Percentiles rank a stretch among this genome's conserved stretches.
Evolutionary conservation across 139 green algal genomes (phyloP).

Genomic region (Chlamydomonas asymmetrica): DNA sequence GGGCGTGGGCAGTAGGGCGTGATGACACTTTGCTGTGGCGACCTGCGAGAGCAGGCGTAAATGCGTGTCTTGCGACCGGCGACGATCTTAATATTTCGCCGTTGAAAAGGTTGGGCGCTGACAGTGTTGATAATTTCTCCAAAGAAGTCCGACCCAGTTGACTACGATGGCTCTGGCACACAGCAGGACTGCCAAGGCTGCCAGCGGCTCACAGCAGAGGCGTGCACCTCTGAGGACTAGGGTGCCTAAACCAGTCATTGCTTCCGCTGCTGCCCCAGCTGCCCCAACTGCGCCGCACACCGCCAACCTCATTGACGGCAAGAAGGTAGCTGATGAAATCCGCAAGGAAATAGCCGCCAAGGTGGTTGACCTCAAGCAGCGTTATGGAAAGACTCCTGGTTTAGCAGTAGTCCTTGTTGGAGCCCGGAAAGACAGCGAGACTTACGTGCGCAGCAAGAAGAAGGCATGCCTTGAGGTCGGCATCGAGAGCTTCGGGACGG

Average conservation of each 20-base stretch:
- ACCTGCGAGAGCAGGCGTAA: too few species aligned
- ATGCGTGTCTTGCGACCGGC: too few species aligned
- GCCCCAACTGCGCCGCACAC: not conserved
- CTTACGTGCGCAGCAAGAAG: slow-evolving; percentile 95
- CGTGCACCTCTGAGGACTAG: too few species aligned
- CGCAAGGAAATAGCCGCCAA: slow-evolving; percentile 75
- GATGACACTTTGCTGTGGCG: too few species aligned
- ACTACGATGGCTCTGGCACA: slow-evolving; percentile 4
- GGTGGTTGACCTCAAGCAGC: slow-evolving; percentile 63
- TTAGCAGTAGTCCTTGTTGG: slow-evolving; percentile 92
- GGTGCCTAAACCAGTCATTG: too few species aligned
- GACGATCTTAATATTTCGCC: too few species aligned
- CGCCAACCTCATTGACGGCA: slow-evolving; percentile 49
- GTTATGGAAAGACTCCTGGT: slow-evolving; percentile 28
- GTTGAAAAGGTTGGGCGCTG: too few species aligned
- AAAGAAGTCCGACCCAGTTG: too few species aligned
- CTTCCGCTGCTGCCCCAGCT: not conserved
- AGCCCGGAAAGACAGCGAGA: slow-evolving; percentile 84
- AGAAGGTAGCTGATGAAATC: slow-evolving; percentile 77
- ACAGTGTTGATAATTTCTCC: too few species aligned
- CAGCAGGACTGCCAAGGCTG: not conserved
- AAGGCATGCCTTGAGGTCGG: slow-evolving; percentile 79
- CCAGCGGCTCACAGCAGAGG: too few species aligned
- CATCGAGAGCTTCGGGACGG: slow-evolving; percentile 54
- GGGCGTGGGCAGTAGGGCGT: too few species aligned